Evolutionary conservation across 1,284 basidiomycete genomes (phyloP), one percentile per base, ranked within the genome.

Genomic region (Vanrija humicola): DNA sequence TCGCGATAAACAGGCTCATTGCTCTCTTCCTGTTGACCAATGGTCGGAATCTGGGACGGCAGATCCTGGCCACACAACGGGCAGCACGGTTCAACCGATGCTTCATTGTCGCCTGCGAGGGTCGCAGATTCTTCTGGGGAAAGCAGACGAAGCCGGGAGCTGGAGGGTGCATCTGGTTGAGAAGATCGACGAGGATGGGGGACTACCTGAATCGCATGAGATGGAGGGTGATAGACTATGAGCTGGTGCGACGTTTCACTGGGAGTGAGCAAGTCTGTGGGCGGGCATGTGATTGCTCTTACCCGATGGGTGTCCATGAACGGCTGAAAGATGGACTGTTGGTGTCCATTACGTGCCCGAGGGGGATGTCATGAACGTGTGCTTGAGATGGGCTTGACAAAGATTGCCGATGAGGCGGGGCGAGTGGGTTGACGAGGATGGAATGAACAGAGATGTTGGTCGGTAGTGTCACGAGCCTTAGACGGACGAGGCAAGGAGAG

Each of bases 211-310:
- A 94, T 79, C 0, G 89, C 90, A 70, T 93, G 89, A 0, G 88
- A 90, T 1, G 83, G 86, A 0, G 90, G 85, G 68, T 93, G 89
- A 77, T 93, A 94, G 18, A 93, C 81, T 26, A 94, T 90, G 51
- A 93, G 84, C 69, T 92, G 89, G 73, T 90, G 88, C 0, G 88
- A 86, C 6, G 84, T 83, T 52, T 76, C 74, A 6, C 77, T 72
- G 49, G 54, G 15, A 15, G 45, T 50, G 12, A 54, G 51, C n/a
- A 47, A 34, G 47, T 12, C 14, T 38, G 29, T 9, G 34, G 10
- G 16, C 15, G 12, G 5, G 21, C 14, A n/a, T 4, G 38, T 14
- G 38, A 16, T 16, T 2, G n/a, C 0, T 46, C 53, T 5, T 46
- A 67, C 65, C 65, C 65, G 5, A 67, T 67, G 16, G 65, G 59